A percentile compares a stretch with the other conserved stretches of the same genome.
These are phyloP conservation scores for Emiliania huxleyi DNA, from an alignment of 78 protist genomes.

Conservation along the genomic window DNA sequence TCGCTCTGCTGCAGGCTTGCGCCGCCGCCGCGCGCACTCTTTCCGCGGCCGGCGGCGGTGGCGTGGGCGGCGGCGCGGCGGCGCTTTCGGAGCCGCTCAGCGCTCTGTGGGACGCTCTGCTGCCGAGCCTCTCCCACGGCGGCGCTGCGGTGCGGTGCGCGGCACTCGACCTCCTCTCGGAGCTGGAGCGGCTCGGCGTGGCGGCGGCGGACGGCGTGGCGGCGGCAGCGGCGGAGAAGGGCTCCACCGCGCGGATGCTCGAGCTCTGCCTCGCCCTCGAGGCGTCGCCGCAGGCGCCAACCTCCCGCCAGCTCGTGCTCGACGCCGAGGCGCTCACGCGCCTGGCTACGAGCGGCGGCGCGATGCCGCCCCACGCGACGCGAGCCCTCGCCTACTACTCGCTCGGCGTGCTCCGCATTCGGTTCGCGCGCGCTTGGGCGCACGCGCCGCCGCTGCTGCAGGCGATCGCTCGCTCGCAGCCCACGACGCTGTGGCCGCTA, in stretches of 20 bases:
- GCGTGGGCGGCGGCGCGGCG: too few relatives aligned
- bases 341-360: not conserved
- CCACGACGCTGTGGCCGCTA: not conserved
- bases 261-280: not conserved
- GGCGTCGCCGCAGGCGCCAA: not conserved
- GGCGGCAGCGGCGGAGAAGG: too few relatives aligned
- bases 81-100: too few relatives aligned
- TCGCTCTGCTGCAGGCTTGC: too few relatives aligned
- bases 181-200: too few relatives aligned
- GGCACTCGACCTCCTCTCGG: too few relatives aligned
- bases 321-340: not conserved
- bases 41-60: too few relatives aligned
- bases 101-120: too few relatives aligned
- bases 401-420: not conserved
- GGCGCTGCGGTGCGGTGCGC: too few relatives aligned
- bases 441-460: not conserved
- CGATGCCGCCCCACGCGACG: not conserved
- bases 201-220: too few relatives aligned
- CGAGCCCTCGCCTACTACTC: not conserved
- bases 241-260: not conserved
- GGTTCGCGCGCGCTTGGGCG: not conserved
- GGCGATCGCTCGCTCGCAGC: not conserved
- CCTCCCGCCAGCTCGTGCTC: not conserved
- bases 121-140: too few relatives aligned
- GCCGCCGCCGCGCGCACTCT: too few relatives aligned